Evolutionary conservation across 1,139 yeast species (phyloP).

Genomic region (Meyerozyma guilliermondii): DNA sequence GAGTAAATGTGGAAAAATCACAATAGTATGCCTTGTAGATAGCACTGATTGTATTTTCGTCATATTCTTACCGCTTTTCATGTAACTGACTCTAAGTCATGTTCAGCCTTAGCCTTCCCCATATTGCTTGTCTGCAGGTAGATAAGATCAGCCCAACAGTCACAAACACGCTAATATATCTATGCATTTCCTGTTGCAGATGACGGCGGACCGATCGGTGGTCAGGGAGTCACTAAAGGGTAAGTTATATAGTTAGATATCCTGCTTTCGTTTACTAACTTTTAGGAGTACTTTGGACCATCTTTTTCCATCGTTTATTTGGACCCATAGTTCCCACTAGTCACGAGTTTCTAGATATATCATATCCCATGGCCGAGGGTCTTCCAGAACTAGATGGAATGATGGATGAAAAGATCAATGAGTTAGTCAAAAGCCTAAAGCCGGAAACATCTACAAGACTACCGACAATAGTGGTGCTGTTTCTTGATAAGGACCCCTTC

Average conservation of each 20-base stretch:
- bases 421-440: slow-evolving; percentile 24
- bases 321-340: slow-evolving; percentile 59
- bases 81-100: no score
- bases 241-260: slow-evolving; percentile 17
- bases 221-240: slow-evolving; percentile 43
- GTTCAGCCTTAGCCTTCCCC: not conserved
- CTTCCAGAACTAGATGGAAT: slow-evolving; percentile 40
- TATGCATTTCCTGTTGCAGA: slow-evolving; percentile 36
- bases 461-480: slow-evolving; percentile 25
- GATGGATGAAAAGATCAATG: slow-evolving; percentile 38
- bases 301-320: slow-evolving; percentile 66
- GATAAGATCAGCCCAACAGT: not conserved
- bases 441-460: slow-evolving; percentile 6
- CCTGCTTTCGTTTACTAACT: slow-evolving; percentile 13
- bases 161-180: slow-evolving; percentile 1
- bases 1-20: no score
- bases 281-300: slow-evolving; percentile 57
- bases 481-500: slow-evolving; percentile 21
- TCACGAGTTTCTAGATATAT: slow-evolving; percentile 36
- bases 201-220: slow-evolving; percentile 40
- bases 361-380: slow-evolving; percentile 41
- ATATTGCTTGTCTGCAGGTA: not conserved
- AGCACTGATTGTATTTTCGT: no score
- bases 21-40: no score
- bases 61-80: no score